Evolutionary conservation across 306 rosid species (phyloP), one percentile per base, ranked within the genome.

Genomic region (Malus fusca): DNA sequence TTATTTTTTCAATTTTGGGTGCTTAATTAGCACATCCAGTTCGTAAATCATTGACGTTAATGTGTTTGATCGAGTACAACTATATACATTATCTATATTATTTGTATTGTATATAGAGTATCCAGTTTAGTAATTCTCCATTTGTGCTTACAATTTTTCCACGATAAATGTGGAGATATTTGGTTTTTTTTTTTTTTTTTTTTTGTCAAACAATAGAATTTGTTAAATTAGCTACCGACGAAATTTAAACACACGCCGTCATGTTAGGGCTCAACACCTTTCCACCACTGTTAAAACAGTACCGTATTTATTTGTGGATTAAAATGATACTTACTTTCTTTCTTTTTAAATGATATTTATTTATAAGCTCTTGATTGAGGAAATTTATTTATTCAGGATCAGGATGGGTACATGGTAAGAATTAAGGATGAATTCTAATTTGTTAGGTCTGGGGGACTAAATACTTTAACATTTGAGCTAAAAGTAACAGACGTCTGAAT

Each of bases 211-310:
- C 42, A 37, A 7, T 37, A 37, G 2, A 37, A 33, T 33, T 31
- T 35, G 40, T 35, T 35, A 35, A 2, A 37, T 37, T 37, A 37
- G 9, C 9, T 37, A 7, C 0, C 0, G 42, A 7, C 9, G 42
- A 1, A 7, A 0, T 37, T 37, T 37, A 10, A 7, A 37, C 42
- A 1, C 10, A 37, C 0, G 2, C 2, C 10, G 1, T 37, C 42
- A 37, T 37, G 0, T 0, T 7, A 37, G 0, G 7, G 0, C 9
- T 37, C 2, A 37, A 37, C 0, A 37, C 2, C 0, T 37, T 37
- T 37, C 9, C 2, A 35, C 2, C 2, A 37, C 40, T 35, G 8
- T 35, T 35, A 35, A 35, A 35, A 37, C 0, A 37, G 2, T 37
- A 37, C 9, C 2, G 2, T 37, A 51, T 51, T 51, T n/a, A 56